Evolutionary conservation across 208 protist genomes (phyloP).

Genomic region (Phytomonas sp.): DNA sequence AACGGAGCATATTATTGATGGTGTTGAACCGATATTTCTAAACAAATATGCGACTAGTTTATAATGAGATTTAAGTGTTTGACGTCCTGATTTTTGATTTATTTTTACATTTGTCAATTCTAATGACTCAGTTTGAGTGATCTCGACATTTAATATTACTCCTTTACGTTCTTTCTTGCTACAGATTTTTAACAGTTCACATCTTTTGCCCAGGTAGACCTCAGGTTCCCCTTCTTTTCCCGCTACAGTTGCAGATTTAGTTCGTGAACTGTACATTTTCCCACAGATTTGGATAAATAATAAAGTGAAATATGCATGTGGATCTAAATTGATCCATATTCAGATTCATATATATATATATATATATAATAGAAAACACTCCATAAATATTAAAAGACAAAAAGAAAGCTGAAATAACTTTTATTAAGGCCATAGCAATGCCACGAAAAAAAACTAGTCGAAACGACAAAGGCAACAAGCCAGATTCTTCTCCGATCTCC

Average conservation of each 20-base stretch:
- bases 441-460: not conserved
- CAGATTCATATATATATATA: not conserved
- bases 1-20: not conserved
- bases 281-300: not conserved
- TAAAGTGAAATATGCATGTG: not conserved
- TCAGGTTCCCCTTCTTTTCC: not conserved
- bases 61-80: slow-evolving; percentile 8
- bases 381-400: not conserved
- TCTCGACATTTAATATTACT: not conserved
- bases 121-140: not conserved
- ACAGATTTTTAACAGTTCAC: not conserved
- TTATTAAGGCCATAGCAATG: not conserved
- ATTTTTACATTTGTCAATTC: slow-evolving; percentile 2
- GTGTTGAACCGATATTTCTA: slow-evolving; percentile 1
- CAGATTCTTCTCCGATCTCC: not conserved
- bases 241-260: not conserved
- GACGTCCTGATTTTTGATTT: slow-evolving; percentile 1
- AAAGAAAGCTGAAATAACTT: not conserved
- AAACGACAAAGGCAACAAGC: not conserved
- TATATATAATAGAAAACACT: not conserved
- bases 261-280: not conserved
- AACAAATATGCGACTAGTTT: not conserved
- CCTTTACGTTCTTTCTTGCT: not conserved
- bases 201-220: not conserved
- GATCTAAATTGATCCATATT: not conserved